Evolutionary conservation across 371 early-diverging fungal species (phyloP), one percentile per base, ranked within the genome.

Genomic region (Saksenaea oblongispora): DNA sequence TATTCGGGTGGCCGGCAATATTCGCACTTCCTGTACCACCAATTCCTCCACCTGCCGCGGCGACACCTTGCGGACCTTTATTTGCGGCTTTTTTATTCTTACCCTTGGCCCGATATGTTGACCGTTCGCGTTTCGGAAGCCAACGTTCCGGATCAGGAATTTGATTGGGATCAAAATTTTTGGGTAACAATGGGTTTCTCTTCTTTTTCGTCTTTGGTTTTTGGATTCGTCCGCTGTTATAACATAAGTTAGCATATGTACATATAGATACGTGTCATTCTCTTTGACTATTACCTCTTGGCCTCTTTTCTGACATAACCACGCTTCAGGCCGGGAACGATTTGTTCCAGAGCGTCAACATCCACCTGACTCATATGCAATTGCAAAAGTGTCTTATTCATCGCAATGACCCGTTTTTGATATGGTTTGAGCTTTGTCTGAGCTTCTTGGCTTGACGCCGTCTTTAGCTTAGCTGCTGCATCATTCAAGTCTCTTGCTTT

Each of bases 81-180:
- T 66, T 66, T 60, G 82, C 70, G 0, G 85, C 80, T 69, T 85
- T 88, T 59, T 80, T 79, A 28, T 79, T 87, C 34, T 85, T 79
- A 2, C 85, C 83, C 77, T 87, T 80, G 18, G 70, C 75, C 31
- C 76, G 82, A 66, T 76, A 85, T 9, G 83, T 77, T 5, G 88
- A 79, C 34, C 92, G 76, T 53, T 90, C 89, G 5, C 85, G 82
- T 57, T 86, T 87, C 5, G 91, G 88, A 56, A 91, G 31, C 93
- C 93, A 92, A 34, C 93, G 80, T 67, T 92, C 91, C 31, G 91
- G 91, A 76, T 92, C 90, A 42, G 89, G 87, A 11, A 75, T 63
- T 4, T 67, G 71, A 35, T 71, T 67, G 11, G 85, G 71, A 60
- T 86, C 76, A 62, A 76, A 71, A 22, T 79, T 76, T 66, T 90